These are phyloP conservation scores for Zygosaccharomyces sapae DNA, from an alignment of 1,139 yeast species.

Conservation along the genomic window DNA sequence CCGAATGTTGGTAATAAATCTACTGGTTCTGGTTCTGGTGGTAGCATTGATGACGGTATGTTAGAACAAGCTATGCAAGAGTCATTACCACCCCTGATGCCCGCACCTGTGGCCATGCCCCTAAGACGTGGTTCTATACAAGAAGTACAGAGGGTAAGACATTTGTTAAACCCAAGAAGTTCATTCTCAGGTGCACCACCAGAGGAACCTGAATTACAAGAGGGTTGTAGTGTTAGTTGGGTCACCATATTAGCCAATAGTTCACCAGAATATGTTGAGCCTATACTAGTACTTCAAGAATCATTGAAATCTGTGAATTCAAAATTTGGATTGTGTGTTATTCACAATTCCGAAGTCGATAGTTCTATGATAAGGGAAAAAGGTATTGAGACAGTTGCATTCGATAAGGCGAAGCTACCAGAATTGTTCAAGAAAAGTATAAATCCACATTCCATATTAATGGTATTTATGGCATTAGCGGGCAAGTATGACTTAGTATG, in stretches of 20 bases:
- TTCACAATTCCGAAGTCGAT: conserved; percentile 20
- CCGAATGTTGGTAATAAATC: background rate
- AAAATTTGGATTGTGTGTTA: conserved; percentile 26
- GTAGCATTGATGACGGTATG: background rate
- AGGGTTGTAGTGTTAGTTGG: conserved; percentile 24
- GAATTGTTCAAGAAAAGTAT: conserved; percentile 4
- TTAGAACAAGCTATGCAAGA: conserved; percentile 22
- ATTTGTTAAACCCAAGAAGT: conserved; percentile 35
- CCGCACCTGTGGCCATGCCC: conserved; percentile 19
- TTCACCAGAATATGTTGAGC: conserved; percentile 21
- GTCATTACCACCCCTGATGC: conserved; percentile 21
- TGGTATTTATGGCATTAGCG: conserved; percentile 25
- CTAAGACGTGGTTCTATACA: conserved; percentile 32
- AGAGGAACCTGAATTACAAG: conserved; percentile 21
- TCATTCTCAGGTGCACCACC: conserved; percentile 33
- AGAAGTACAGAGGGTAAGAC: conserved; percentile 34
- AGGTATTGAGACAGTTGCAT: conserved; percentile 19
- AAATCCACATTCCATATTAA: conserved; percentile 20
- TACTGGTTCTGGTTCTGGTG: background rate
- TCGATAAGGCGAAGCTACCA: conserved; percentile 12
- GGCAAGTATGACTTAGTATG: conserved; percentile 29
- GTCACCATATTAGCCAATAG: conserved; percentile 26
- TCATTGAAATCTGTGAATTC: conserved; percentile 27
- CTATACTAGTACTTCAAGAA: conserved; percentile 27
- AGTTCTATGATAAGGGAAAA: conserved; percentile 18